Percentiles rank a stretch among this genome's conserved stretches.
These are phyloP conservation scores for Fusarium sp. DNA, from an alignment of 2,329 filamentous ascomycete species.

Conservation along the genomic window DNA sequence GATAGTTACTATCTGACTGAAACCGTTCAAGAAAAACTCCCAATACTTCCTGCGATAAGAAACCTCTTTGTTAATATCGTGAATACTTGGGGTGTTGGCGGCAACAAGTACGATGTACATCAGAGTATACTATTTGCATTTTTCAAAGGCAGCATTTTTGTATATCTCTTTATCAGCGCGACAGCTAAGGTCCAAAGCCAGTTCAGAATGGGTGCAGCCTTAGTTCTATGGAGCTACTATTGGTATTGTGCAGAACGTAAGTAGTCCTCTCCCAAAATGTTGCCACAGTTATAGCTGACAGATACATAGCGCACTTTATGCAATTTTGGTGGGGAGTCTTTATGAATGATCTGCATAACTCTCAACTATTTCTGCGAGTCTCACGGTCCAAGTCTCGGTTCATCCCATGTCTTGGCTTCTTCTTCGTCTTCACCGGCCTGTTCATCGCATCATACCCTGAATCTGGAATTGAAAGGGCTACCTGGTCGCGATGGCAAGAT, in stretches of 20 bases:
- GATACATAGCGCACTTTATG: neutral
- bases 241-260: neutral
- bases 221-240: neutral
- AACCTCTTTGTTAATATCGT: neutral
- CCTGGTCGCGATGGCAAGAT: neutral
- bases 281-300: accelerated
- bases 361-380: neutral
- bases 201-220: neutral
- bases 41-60: neutral
- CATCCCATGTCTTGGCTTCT: neutral
- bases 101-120: neutral
- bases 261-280: neutral
- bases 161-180: neutral
- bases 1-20: neutral
- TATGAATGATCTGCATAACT: neutral
- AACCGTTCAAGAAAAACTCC: neutral
- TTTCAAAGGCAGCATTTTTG: neutral
- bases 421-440: neutral
- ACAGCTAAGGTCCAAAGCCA: neutral
- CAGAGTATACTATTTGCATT: neutral
- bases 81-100: neutral
- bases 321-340: neutral
- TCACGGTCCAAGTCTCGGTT: neutral
- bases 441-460: neutral
- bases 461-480: neutral